These are phyloP conservation scores for Talaromyces sp. DNA, from an alignment of 2,329 filamentous ascomycete species.

Conservation along the genomic window DNA sequence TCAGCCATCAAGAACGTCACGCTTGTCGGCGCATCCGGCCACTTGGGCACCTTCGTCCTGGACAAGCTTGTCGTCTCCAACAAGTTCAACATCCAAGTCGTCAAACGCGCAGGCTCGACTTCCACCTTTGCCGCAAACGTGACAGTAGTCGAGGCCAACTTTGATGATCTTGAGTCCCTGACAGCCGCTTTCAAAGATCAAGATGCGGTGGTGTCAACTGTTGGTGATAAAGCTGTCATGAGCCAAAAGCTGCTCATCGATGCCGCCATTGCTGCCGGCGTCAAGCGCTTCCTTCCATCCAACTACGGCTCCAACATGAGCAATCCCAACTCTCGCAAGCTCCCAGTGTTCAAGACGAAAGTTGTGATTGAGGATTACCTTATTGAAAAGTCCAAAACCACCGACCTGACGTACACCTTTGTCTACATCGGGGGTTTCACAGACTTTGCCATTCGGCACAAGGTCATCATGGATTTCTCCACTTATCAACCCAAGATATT, in stretches of 20 bases:
- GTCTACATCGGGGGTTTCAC: slow-evolving; percentile 5
- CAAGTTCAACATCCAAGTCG: slow-evolving; percentile 52
- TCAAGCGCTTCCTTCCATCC: slow-evolving; percentile 41
- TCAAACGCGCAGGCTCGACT: slow-evolving; percentile 47
- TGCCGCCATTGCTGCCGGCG: slow-evolving; percentile 55
- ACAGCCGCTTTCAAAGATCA: slow-evolving; percentile 19
- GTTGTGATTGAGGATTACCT: slow-evolving; percentile 6
- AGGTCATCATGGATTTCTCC: slow-evolving; percentile 25
- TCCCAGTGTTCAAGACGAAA: background rate
- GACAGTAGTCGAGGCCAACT: slow-evolving; percentile 46
- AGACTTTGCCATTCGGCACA: slow-evolving; percentile 9
- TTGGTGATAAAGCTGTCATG: slow-evolving; percentile 21
- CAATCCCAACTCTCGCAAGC: slow-evolving; percentile 9
- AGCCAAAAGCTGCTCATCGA: slow-evolving; percentile 52
- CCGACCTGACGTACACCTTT: slow-evolving; percentile 7
- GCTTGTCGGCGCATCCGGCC: slow-evolving; percentile 11
- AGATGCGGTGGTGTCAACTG: slow-evolving; percentile 21
- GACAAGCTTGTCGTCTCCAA: slow-evolving; percentile 35
- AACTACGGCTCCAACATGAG: slow-evolving; percentile 12
- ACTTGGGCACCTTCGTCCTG: slow-evolving; percentile 27
- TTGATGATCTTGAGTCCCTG: slow-evolving; percentile 34
- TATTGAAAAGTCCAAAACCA: slow-evolving; percentile 8
- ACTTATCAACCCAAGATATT: slow-evolving; percentile 4
- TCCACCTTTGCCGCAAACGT: slow-evolving; percentile 34
- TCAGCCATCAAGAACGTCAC: slow-evolving; percentile 13